phyloP scores from a whole-genome alignment of 2,329 filamentous ascomycete genomes.

The Plenodomus lindquistii region DNA sequence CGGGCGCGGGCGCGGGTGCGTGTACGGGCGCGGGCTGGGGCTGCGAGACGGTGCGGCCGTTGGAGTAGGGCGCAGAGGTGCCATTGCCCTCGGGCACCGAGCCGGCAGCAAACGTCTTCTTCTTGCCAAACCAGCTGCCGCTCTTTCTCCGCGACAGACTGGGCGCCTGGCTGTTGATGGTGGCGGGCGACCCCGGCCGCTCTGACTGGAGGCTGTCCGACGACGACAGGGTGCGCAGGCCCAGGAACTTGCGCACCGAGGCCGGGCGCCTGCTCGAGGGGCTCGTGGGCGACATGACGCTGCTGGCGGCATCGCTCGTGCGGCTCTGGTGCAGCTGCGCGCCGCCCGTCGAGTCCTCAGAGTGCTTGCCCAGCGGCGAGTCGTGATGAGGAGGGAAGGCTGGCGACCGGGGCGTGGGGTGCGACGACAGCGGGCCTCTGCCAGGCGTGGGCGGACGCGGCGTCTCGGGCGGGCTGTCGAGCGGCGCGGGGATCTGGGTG shows the following conservation, averaged over 20 bases:
- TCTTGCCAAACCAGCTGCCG: slow-evolving; percentile 46
- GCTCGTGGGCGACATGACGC: slow-evolving; percentile 38
- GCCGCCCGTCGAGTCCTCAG: slow-evolving; percentile 18
- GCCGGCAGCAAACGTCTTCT: slow-evolving; percentile 40
- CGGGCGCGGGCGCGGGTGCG: slow-evolving; percentile 13
- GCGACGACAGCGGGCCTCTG: slow-evolving; percentile 46
- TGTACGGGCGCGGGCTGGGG: slow-evolving; percentile 12
- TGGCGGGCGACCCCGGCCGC: slow-evolving; percentile 42
- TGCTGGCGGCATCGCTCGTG: slow-evolving; percentile 35
- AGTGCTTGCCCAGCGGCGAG: slow-evolving; percentile 22
- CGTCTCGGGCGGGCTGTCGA: slow-evolving; percentile 44
- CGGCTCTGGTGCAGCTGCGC: slow-evolving; percentile 23
- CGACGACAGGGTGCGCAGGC: slow-evolving; percentile 43
- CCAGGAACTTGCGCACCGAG: slow-evolving; percentile 48
- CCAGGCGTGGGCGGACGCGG: slow-evolving; percentile 45
- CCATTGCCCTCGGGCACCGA: slow-evolving; percentile 40
- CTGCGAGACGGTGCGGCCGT: slow-evolving; percentile 24
- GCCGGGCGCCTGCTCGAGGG: slow-evolving; percentile 39
- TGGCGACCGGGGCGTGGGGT: slow-evolving; percentile 44
- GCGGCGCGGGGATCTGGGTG: slow-evolving; percentile 47
- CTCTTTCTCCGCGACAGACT: slow-evolving; percentile 44
- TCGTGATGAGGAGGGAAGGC: slow-evolving; percentile 26
- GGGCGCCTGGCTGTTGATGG: slow-evolving; percentile 35
- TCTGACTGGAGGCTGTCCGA: slow-evolving; percentile 43
- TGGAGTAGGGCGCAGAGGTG: slow-evolving; percentile 23